phyloP scores from a whole-genome alignment of 176 grass and related monocot genomes.

The Bolboschoenus planiculmis region DNA sequence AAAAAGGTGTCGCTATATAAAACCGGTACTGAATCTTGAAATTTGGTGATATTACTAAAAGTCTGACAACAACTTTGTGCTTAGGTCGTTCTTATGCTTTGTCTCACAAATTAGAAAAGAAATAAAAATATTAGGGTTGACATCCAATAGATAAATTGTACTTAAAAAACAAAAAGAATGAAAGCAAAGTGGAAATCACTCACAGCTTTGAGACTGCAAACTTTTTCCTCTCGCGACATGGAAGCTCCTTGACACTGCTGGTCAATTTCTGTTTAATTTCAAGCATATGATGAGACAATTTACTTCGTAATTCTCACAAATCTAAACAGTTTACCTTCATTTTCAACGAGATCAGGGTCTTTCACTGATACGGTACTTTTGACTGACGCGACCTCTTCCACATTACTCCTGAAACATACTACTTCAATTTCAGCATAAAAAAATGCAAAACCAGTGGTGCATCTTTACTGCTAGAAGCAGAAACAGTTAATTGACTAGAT shows the following conservation, averaged over 20 bases:
- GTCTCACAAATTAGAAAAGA: not conserved
- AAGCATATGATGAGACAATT: constrained; percentile 16
- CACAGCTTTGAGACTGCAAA: constrained; percentile 89
- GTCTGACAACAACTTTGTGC: not conserved
- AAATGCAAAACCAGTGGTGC: not conserved
- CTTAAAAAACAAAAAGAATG: not conserved
- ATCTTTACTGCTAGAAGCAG: not conserved
- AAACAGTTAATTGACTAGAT: not conserved
- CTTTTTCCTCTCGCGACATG: constrained; percentile 81
- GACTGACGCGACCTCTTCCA: constrained; percentile 41
- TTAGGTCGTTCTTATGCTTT: too few species aligned
- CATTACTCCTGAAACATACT: constrained; percentile 32
- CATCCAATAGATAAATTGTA: not conserved
- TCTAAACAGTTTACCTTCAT: constrained; percentile 51
- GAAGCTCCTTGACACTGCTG: constrained; percentile 78
- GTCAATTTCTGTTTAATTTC: constrained; percentile 58
- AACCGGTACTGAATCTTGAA: not conserved
- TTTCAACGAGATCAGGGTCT: constrained; percentile 67
- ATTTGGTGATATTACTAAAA: not conserved
- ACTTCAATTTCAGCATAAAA: not conserved
- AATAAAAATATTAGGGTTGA: too few species aligned
- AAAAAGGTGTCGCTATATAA: not conserved
- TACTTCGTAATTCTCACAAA: not conserved
- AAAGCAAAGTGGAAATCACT: constrained; percentile 30
- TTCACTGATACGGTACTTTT: constrained; percentile 40